Evolutionary conservation across 108 stramenopile genomes (phyloP).

Genomic region (Aurantiochytrium sp.): DNA sequence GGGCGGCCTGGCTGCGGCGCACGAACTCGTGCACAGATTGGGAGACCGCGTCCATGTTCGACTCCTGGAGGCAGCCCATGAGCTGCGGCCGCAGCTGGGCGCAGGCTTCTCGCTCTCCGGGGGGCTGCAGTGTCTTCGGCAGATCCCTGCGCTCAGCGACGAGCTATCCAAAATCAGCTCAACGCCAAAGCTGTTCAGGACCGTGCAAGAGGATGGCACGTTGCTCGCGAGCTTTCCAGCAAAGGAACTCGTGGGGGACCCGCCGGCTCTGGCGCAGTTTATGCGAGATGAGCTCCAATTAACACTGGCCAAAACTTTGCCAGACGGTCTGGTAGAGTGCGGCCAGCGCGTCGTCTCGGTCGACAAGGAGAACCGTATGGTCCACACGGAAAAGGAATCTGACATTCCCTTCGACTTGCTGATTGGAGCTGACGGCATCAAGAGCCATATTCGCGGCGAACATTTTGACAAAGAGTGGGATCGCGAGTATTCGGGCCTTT

Average conservation of each 20-base stretch:
- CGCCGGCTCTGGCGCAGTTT: slow-evolving; percentile 15
- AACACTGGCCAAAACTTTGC: background rate
- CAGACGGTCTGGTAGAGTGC: slow-evolving; percentile 23
- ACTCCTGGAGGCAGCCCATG: slow-evolving; percentile 12
- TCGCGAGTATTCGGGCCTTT: background rate
- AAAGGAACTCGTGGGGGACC: slow-evolving; percentile 20
- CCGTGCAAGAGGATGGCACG: slow-evolving; percentile 20
- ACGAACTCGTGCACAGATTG: slow-evolving; percentile 15
- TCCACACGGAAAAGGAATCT: background rate
- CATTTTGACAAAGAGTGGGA: background rate
- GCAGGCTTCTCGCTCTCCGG: slow-evolving; percentile 33
- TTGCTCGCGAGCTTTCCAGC: slow-evolving; percentile 23
- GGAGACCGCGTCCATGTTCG: slow-evolving; percentile 20
- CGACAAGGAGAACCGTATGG: background rate
- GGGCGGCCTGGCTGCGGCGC: slow-evolving; percentile 32
- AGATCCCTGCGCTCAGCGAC: background rate
- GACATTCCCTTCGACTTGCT: slow-evolving; percentile 31
- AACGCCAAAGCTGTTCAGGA: background rate
- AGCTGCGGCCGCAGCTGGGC: slow-evolving; percentile 26
- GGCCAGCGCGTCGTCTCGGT: slow-evolving; percentile 3
- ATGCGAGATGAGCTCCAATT: slow-evolving; percentile 33
- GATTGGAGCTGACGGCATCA: slow-evolving; percentile 38
- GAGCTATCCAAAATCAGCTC: slow-evolving; percentile 25
- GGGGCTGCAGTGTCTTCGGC: background rate
- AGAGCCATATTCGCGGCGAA: slow-evolving; percentile 2